These are phyloP conservation scores for Corylus americana DNA, from an alignment of 306 rosid species.

Conservation along the genomic window DNA sequence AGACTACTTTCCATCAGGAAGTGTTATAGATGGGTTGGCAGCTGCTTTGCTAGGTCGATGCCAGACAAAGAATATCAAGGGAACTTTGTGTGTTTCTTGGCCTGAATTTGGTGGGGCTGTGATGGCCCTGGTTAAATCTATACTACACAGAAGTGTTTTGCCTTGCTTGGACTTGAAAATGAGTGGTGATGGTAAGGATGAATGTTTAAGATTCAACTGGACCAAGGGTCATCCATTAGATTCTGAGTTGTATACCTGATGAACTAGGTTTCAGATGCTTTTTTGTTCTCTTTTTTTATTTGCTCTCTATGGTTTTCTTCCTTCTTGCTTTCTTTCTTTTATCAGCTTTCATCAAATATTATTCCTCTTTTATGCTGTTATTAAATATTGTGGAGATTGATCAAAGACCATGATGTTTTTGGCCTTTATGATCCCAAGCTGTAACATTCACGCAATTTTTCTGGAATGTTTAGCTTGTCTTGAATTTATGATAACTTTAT, in stretches of 20 bases:
- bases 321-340: background rate
- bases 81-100: conserved; percentile 69
- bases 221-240: conserved; percentile 51
- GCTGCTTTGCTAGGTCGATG: conserved; percentile 75
- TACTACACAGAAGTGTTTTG: conserved; percentile 40
- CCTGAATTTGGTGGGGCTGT: conserved; percentile 61
- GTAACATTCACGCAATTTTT: background rate
- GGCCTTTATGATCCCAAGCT: background rate
- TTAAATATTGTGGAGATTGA: background rate
- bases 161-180: conserved; percentile 39
- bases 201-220: conserved; percentile 31
- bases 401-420: background rate
- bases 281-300: background rate
- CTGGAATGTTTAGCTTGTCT: background rate
- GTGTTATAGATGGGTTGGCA: conserved; percentile 72
- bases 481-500: background rate
- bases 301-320: background rate
- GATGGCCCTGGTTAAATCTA: conserved; percentile 45
- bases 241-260: conserved; percentile 67
- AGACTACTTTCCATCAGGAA: conserved; percentile 77
- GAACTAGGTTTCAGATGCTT: background rate
- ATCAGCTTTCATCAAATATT: background rate
- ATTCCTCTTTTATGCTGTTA: background rate
- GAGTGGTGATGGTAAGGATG: conserved; percentile 15
- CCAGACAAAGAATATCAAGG: conserved; percentile 59